Percentiles rank a stretch among this genome's conserved stretches.
Conservation (phyloP, 139 green algal genomes). For the Chlamydomonas sp. region DNA sequence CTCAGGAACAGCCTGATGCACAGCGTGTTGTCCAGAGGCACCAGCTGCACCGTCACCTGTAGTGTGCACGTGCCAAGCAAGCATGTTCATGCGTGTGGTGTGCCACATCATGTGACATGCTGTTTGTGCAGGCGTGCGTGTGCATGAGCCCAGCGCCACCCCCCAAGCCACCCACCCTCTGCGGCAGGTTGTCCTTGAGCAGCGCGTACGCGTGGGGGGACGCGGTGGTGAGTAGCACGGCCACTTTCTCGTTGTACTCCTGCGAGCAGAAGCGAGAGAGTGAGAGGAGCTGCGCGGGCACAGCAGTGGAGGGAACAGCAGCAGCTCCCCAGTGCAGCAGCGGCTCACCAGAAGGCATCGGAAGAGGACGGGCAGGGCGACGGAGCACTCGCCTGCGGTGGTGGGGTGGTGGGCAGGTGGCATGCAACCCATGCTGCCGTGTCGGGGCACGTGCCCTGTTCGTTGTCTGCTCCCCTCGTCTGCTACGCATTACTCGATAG, state of each 20-base stretch:
- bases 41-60: conserved; percentile 46
- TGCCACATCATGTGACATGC: conserved; percentile 3
- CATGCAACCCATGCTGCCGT: too few relatives aligned
- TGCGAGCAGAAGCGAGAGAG: too few relatives aligned
- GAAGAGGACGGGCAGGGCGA: conserved; percentile 34
- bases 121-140: not conserved
- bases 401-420: too few relatives aligned
- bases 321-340: not conserved
- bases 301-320: not conserved
- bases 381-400: conserved; percentile 30
- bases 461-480: too few relatives aligned
- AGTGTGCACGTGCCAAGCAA: not conserved
- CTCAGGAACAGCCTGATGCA: conserved; percentile 34
- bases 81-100: too few relatives aligned
- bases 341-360: conserved; percentile 36
- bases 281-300: not conserved
- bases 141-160: not conserved
- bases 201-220: conserved; percentile 19
- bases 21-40: conserved; percentile 40
- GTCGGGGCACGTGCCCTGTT: too few relatives aligned
- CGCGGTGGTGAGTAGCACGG: conserved; percentile 34
- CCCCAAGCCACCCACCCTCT: conserved; percentile 19
- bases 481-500: too few relatives aligned
- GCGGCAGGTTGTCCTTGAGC: conserved; percentile 27
- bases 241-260: conserved; percentile 48